Evolutionary conservation across 1,284 basidiomycete species (phyloP).

Genomic region (Fomes fomentarius): DNA sequence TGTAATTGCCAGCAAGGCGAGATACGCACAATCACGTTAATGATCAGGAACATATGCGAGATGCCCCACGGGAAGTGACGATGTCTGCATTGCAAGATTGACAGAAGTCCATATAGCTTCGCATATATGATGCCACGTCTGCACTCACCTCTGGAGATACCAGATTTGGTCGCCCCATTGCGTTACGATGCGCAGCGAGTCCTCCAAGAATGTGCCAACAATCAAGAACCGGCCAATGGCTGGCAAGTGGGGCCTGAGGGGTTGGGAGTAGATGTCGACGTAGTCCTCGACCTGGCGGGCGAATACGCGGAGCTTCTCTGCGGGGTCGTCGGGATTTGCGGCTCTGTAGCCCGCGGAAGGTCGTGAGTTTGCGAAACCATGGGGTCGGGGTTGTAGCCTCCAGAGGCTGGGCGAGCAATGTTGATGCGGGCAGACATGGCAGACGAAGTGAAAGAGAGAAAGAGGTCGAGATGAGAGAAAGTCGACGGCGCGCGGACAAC

Average conservation of each 20-base stretch:
- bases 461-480: conserved; percentile 22
- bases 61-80: conserved; percentile 94
- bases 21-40: conserved; percentile 88
- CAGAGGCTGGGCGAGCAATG: conserved; percentile 72
- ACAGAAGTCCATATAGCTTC: not conserved
- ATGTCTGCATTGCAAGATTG: conserved; percentile 57
- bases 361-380: conserved; percentile 71
- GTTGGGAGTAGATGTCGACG: conserved; percentile 92
- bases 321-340: conserved; percentile 78
- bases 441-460: conserved; percentile 26
- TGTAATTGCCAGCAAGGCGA: conserved; percentile 10
- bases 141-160: conserved; percentile 88
- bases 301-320: conserved; percentile 82
- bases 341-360: conserved; percentile 72
- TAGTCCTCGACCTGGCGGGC: conserved; percentile 89
- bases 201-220: conserved; percentile 98
- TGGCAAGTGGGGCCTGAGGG: conserved; percentile 93
- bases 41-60: conserved; percentile 88
- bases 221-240: conserved; percentile 96
- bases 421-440: conserved; percentile 82
- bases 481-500: conserved; percentile 18
- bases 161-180: conserved; percentile 98
- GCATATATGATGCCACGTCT: conserved; percentile 10
- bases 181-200: conserved; percentile 90
- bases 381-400: conserved; percentile 61